Evolutionary conservation across 257 asterid species (phyloP), one percentile per base, ranked within the genome.

Genomic region (Handroanthus guayacan): DNA sequence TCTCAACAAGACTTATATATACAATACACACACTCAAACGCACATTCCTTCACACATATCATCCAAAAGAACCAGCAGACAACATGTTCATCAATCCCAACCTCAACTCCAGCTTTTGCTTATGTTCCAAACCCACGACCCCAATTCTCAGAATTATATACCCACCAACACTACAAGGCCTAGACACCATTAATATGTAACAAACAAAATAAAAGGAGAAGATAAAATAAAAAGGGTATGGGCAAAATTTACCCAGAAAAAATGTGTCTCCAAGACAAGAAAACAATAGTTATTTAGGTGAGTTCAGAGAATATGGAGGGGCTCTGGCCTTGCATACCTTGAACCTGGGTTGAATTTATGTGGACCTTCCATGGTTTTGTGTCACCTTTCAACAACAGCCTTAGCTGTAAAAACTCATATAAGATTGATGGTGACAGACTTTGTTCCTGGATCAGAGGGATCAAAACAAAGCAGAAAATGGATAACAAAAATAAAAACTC

Each of bases 341-440:
- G 99, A 94, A 92, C 90, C 87, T 89, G 93, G 87, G 81, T 86
- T 83, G 84, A 87, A 78, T 80, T 64, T 78, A 64, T 84, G 93
- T 88, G 97, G 91, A 83, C 94, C 94, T 85, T 87, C 86, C 94
- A 89, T 87, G 83, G 86, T 55, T 74, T 50, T 90, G 89, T 84
- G 87, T 80, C 94, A 80, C 80, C 76, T 85, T 85, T 79, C 85
- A 80, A 83, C 92, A 77, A 88, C 92, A 92, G 67, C 76, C 86
- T 90, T 88, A 94, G 97, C 97, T 89, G 97, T 87, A 85, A 88
- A 80, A 92, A 88, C 87, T 86, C 92, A 84, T 86, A 77, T 69
- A 83, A 87, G 94, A 90, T 84, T 82, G 97, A 88, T 84, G 79
- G 91, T 84, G 97, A 82, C 98, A 94, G 99, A 89, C 85, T 84